Evolutionary conservation across 1,139 yeast genomes (phyloP).

Genomic region (Eremothecium cymbalariae): DNA sequence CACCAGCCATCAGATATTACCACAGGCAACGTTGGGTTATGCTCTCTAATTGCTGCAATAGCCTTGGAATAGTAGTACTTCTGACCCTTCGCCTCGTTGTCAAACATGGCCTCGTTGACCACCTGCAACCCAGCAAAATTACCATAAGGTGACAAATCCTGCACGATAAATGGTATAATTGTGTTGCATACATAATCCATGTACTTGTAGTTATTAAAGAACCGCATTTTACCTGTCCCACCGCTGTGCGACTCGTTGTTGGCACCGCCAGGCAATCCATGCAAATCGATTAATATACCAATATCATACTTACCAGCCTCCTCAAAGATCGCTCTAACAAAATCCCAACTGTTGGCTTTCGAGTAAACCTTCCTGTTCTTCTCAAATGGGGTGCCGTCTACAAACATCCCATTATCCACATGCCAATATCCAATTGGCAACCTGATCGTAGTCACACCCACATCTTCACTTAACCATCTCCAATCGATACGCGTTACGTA

Average conservation of each 20-base stretch:
- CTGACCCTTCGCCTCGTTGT: constrained; percentile 45
- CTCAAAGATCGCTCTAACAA: constrained; percentile 32
- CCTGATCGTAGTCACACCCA: constrained; percentile 68
- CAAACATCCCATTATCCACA: constrained; percentile 53
- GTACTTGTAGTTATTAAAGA: constrained; percentile 37
- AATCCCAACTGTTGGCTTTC: constrained; percentile 55
- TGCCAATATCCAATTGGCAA: constrained; percentile 92
- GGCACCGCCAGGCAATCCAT: constrained; percentile 90
- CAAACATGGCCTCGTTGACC: constrained; percentile 74
- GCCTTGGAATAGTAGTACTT: constrained; percentile 63
- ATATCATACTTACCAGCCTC: constrained; percentile 40
- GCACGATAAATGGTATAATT: constrained; percentile 52
- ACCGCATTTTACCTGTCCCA: constrained; percentile 55
- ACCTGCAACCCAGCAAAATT: constrained; percentile 77
- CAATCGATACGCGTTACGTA: constrained; percentile 61
- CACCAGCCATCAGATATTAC: constrained; percentile 94
- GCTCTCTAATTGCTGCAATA: constrained; percentile 47
- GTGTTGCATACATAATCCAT: constrained; percentile 37
- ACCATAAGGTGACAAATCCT: constrained; percentile 50
- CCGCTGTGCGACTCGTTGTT: constrained; percentile 83
- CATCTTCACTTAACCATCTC: constrained; percentile 53
- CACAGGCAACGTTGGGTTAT: constrained; percentile 55
- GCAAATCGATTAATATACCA: constrained; percentile 74
- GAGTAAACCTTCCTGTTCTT: constrained; percentile 47
- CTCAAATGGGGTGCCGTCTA: constrained; percentile 52